Percentiles rank a stretch among this genome's conserved stretches.
phyloP scores from a whole-genome alignment of 129 eudicot genomes.

The Mikania micrantha region DNA sequence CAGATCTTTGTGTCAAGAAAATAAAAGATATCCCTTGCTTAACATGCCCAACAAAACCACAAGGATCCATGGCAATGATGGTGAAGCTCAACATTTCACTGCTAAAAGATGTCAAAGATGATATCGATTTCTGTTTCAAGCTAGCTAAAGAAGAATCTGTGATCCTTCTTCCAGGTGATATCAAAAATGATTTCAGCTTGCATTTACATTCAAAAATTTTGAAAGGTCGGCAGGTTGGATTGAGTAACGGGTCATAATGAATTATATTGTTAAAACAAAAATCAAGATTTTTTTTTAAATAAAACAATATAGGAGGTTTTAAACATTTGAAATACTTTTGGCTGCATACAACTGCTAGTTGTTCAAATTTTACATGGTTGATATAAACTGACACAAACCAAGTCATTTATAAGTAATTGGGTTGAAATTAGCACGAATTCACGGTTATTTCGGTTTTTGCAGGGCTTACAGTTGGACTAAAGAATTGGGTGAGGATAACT shows the following conservation, averaged over 20 bases:
- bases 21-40: conserved; percentile 70
- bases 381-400: neutral
- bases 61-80: conserved; percentile 96
- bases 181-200: neutral
- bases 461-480: conserved; percentile 81
- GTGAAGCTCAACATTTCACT: conserved; percentile 56
- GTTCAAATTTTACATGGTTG: no score
- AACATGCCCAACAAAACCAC: conserved; percentile 71
- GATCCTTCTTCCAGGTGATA: conserved; percentile 84
- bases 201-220: neutral
- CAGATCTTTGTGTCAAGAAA: conserved; percentile 50
- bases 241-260: neutral
- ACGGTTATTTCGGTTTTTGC: conserved; percentile 1
- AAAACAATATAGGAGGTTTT: neutral
- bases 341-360: neutral
- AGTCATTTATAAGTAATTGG: neutral
- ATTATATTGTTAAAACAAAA: neutral
- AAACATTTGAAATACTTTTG: neutral
- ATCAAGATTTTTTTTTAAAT: neutral
- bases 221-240: neutral
- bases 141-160: conserved; percentile 88
- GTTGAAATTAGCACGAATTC: neutral
- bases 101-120: conserved; percentile 67
- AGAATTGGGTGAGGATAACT: conserved; percentile 82
- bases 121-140: conserved; percentile 86